These are phyloP conservation scores for Whalleya microplaca DNA, from an alignment of 2,329 filamentous ascomycete genomes.

Conservation along the genomic window DNA sequence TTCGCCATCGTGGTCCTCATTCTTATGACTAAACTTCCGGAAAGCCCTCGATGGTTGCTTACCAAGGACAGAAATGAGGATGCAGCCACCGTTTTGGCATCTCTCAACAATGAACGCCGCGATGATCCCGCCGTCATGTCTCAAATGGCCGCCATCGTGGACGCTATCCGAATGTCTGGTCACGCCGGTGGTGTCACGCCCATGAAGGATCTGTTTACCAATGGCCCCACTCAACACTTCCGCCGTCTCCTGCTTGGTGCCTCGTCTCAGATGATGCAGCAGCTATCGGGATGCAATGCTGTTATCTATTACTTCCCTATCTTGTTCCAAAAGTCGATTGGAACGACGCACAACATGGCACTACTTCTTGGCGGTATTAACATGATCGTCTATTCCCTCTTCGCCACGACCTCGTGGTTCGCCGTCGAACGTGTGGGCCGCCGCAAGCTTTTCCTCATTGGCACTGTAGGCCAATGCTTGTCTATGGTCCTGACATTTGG, in stretches of 20 bases:
- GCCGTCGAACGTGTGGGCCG: slow-evolving; percentile 52
- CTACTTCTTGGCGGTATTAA: slow-evolving; percentile 48
- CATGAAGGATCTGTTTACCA: slow-evolving; percentile 55
- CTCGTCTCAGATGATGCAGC: slow-evolving; percentile 64
- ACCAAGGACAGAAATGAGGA: slow-evolving; percentile 52
- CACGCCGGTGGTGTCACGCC: slow-evolving; percentile 36
- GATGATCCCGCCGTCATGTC: slow-evolving; percentile 47
- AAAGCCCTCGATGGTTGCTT: slow-evolving; percentile 56
- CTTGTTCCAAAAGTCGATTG: slow-evolving; percentile 53
- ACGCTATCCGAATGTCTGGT: slow-evolving; percentile 38
- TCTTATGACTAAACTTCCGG: slow-evolving; percentile 50
- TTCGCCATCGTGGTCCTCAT: slow-evolving; percentile 49
- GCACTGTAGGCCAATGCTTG: slow-evolving; percentile 53
- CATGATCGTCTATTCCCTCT: slow-evolving; percentile 39
- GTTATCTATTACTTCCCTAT: slow-evolving; percentile 66
- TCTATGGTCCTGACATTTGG: slow-evolving; percentile 66
- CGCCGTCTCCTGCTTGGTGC: slow-evolving; percentile 64
- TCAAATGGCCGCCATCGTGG: slow-evolving; percentile 48
- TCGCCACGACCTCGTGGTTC: slow-evolving; percentile 44
- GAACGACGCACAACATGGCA: slow-evolving; percentile 47
- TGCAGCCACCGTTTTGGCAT: slow-evolving; percentile 54
- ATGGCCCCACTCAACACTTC: slow-evolving; percentile 66
- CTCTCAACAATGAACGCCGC: slow-evolving; percentile 56
- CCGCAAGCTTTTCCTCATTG: slow-evolving; percentile 49
- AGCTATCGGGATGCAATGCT: slow-evolving; percentile 61